Conservation (phyloP, 2,329 filamentous ascomycete genomes). For the Epichloe brachyelytri region DNA sequence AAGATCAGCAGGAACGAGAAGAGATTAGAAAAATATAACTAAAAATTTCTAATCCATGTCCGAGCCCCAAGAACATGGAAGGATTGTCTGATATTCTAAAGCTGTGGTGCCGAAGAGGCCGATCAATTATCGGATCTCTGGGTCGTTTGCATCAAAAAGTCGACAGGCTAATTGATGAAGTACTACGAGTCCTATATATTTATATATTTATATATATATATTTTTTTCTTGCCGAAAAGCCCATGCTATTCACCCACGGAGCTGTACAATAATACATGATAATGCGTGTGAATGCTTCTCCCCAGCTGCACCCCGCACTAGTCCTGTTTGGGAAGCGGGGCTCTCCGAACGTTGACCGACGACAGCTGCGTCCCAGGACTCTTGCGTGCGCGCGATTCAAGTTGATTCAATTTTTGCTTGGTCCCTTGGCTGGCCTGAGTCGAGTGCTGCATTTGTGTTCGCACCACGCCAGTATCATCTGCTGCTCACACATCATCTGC, state of each 20-base stretch:
- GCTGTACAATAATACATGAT: too few species aligned
- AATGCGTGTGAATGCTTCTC: too few species aligned
- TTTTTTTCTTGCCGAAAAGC: too few species aligned
- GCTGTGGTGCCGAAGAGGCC: too few species aligned
- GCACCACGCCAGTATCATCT: background rate
- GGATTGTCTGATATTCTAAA: too few species aligned
- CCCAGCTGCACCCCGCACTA: slow-evolving; percentile 15
- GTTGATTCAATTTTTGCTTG: background rate
- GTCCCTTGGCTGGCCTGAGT: background rate
- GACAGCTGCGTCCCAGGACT: background rate
- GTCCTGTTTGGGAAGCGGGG: slow-evolving; percentile 14
- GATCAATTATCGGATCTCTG: too few species aligned
- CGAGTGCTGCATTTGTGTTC: background rate
- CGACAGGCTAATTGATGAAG: too few species aligned
- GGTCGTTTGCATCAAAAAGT: too few species aligned
- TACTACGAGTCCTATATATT: too few species aligned
- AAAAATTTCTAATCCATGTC: background rate
- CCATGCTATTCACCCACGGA: too few species aligned
- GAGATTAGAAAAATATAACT: background rate
- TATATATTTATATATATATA: too few species aligned
- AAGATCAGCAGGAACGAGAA: background rate
- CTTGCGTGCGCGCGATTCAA: background rate
- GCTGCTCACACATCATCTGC: background rate
- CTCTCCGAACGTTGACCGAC: slow-evolving; percentile 8
- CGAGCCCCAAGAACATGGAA: background rate